Base-by-base conservation (phyloP, 345 rosid genomes). In the Eucalyptus tenuipes region DNA sequence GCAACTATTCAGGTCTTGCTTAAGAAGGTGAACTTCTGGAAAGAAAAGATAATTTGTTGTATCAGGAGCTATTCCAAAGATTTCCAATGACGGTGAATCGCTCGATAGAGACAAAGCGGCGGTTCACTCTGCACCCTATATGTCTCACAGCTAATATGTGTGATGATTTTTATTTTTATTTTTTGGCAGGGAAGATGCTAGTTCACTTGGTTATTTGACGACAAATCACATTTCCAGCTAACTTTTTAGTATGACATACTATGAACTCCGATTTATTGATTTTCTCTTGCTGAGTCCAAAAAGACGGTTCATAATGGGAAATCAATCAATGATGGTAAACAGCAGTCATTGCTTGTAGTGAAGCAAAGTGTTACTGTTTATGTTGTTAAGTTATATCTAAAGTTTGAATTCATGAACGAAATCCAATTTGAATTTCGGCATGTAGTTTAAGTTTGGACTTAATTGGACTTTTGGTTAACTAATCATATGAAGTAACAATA, bases 381-480 rank as follows among this genome's bases (percentile, higher is more conserved):
- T 59, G 4, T 27, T 27, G 31, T 59, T 27, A 59, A 49, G 18
- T 15, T 49, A 49, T 15, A 49, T 49, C 52, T 15, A 7, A 49
- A 49, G 52, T 49, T 49, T 27, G 31, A 29, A 61, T 61, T 61
- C 33, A 10, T 61, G 68, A 61, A 27, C 3, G 1, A 61, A 61
- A 12, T n/a, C 4, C 7, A 29, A 13, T 27, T 0, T 27, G 4
- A 27, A 61, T 3, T n/a, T 29, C 8, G 1, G 17, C 68, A 61
- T 61, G 33, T 29, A 16, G 1, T 61, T 29, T 15, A 61, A 61
- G 29, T 24, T 27, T 12, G 33, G 33, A 61, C 33, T 61, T 11
- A 0, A 29, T 13, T 61, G 16, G 68, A 27, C 7, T 12, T 61
- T 13, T 61, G 33, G 16, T 61, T 29, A 13, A 61, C 33, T 27